These are phyloP conservation scores for Kodamaea neixiangensis DNA, from an alignment of 805 yeast genomes.

Conservation along the genomic window DNA sequence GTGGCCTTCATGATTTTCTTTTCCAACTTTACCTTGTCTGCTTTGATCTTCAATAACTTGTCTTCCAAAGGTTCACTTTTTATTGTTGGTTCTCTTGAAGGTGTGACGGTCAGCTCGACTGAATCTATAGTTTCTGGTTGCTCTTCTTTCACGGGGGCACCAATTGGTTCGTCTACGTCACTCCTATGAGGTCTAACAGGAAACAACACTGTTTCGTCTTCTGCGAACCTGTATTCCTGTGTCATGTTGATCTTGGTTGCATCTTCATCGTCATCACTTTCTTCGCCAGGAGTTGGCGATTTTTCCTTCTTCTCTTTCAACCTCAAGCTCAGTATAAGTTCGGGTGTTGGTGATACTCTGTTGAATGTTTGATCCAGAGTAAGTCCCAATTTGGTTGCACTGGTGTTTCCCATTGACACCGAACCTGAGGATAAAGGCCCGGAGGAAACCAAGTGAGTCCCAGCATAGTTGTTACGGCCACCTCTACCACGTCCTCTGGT, in stretches of 20 bases:
- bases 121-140: constrained; percentile 6
- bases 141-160: constrained; percentile 8
- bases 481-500: constrained; percentile 34
- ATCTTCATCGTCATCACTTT: constrained; percentile 41
- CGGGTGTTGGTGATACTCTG: constrained; percentile 41
- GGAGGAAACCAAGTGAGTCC: constrained; percentile 65
- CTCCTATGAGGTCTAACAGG: constrained; percentile 71
- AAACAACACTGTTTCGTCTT: constrained; percentile 57
- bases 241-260: constrained; percentile 62
- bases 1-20: constrained; percentile 28
- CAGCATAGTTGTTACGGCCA: constrained; percentile 38
- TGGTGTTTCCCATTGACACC: constrained; percentile 43
- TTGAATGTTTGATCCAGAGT: constrained; percentile 34
- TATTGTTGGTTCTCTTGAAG: constrained; percentile 22
- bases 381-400: constrained; percentile 27
- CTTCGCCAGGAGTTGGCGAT: constrained; percentile 18
- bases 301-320: constrained; percentile 27
- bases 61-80: constrained; percentile 35
- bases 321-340: constrained; percentile 39
- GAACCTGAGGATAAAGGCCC: constrained; percentile 76
- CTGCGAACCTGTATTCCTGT: constrained; percentile 54
- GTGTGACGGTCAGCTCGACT: constrained; percentile 10
- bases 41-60: constrained; percentile 25
- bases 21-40: constrained; percentile 30
- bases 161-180: constrained; percentile 36